Evolutionary conservation across 352 stramenopile species (phyloP).

Genomic region (Phytophthora podocarpi): DNA sequence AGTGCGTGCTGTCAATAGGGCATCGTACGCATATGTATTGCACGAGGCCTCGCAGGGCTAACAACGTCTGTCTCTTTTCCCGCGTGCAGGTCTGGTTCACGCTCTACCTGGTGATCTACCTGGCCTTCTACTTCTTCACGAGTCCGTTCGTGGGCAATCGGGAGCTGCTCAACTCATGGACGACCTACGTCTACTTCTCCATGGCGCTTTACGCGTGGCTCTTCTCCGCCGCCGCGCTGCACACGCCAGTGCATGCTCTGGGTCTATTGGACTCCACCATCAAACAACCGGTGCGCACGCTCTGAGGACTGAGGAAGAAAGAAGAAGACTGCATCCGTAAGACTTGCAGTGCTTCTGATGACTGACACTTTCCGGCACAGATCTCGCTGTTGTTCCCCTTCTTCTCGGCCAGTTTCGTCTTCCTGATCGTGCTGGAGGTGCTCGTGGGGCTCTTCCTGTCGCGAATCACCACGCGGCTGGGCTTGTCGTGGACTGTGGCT

Average conservation of each 20-base stretch:
- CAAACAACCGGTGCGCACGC: slow-evolving; percentile 85
- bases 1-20: slow-evolving; percentile 26
- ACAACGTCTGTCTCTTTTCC: neutral
- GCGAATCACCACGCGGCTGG: slow-evolving; percentile 53
- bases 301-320: no score
- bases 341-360: no score
- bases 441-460: slow-evolving; percentile 69
- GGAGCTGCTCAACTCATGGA: slow-evolving; percentile 86
- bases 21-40: no score
- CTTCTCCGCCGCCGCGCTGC: slow-evolving; percentile 71
- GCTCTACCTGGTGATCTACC: slow-evolving; percentile 79
- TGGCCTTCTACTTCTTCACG: slow-evolving; percentile 91
- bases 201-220: slow-evolving; percentile 89
- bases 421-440: slow-evolving; percentile 75
- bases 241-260: slow-evolving; percentile 74
- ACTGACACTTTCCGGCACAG: no score
- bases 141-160: slow-evolving; percentile 87
- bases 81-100: slow-evolving; percentile 77
- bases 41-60: no score
- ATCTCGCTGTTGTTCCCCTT: slow-evolving; percentile 88
- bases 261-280: slow-evolving; percentile 81
- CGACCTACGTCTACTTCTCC: slow-evolving; percentile 87
- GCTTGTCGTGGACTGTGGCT: slow-evolving; percentile 65
- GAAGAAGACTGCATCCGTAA: no score
- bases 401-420: slow-evolving; percentile 83